Evolutionary conservation across 768 basidiomycete species (phyloP).

Genomic region (Chalciporus sphaerocephalus): DNA sequence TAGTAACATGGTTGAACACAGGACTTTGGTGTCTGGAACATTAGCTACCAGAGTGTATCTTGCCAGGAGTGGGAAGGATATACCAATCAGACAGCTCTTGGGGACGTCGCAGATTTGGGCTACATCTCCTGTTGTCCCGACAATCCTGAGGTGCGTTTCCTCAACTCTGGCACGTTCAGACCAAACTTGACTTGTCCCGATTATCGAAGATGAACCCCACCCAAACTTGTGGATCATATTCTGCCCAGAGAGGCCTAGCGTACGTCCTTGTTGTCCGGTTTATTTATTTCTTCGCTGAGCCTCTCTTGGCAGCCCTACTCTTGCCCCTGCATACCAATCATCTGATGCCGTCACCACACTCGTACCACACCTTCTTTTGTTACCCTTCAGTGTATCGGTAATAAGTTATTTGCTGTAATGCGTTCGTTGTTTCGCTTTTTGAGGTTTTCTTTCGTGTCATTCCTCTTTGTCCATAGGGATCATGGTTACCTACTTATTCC

Average conservation of each 20-base stretch:
- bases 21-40: constrained; percentile 89
- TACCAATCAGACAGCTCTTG: constrained; percentile 55
- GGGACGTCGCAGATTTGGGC: constrained; percentile 57
- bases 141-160: constrained; percentile 50
- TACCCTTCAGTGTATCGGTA: constrained; percentile 16
- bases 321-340: constrained; percentile 23
- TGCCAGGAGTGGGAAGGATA: constrained; percentile 68
- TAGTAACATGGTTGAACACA: constrained; percentile 21
- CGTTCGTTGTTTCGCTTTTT: neutral
- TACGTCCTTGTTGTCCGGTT: constrained; percentile 34
- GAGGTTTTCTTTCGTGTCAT: too few species aligned
- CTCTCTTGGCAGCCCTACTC: constrained; percentile 26
- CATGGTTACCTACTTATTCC: neutral
- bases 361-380: constrained; percentile 18
- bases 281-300: constrained; percentile 2
- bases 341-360: constrained; percentile 11
- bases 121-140: constrained; percentile 69
- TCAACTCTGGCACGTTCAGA: neutral
- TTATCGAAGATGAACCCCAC: constrained; percentile 41
- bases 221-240: constrained; percentile 66
- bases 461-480: neutral
- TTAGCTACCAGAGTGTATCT: constrained; percentile 61
- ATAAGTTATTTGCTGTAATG: constrained; percentile 17
- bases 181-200: constrained; percentile 5
- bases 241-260: constrained; percentile 62